Evolutionary conservation across 441 rosid species (phyloP), one percentile per base, ranked within the genome.

Genomic region (Erodium texanum): DNA sequence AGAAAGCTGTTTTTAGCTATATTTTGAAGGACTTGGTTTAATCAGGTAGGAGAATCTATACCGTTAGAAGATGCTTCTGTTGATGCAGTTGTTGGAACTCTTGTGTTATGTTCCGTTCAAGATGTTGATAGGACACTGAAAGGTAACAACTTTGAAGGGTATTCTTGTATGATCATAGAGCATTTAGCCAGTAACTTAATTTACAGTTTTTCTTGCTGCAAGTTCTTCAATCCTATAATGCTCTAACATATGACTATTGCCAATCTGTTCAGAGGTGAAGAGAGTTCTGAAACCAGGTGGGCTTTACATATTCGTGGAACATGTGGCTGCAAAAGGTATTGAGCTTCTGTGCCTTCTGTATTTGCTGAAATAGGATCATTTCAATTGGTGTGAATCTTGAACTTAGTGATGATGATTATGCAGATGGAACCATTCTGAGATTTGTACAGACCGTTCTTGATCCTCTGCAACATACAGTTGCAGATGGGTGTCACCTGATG

Each of bases 1-100:
- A 19, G 50, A 66, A 69, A 14, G 23, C 29, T n/a, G 50, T 15
- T 61, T 52, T 34, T 10, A 10, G 18, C 65, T 74, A 36, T 32
- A 64, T 65, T 64, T 69, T 74, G 38, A 54, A 7, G 32, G 36
- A 38, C 56, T 62, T 68, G 64, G 63, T 56, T 67, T 12, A 48
- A 15, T 74, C 85, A 91, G 99, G 89, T 91, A 67, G 92, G 88
- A 62, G 97, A 93, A 76, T 83, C 89, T 58, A 77, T 94, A 79
- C 99, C 98, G 16, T 69, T 92, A 12, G 66, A 68, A 16, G 90
- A 94, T 77, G 84, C 86, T 73, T 88, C 99, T 3, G 90, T 92
- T 70, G 96, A 94, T 79, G 94, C 93, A 38, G 94, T 87, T 20
- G 78, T 94, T 3, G 99, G 97, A 62, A 94, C 97, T 62, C 92